Conservation (phyloP, 2,329 filamentous ascomycete species). For the Neurospora sp. region DNA sequence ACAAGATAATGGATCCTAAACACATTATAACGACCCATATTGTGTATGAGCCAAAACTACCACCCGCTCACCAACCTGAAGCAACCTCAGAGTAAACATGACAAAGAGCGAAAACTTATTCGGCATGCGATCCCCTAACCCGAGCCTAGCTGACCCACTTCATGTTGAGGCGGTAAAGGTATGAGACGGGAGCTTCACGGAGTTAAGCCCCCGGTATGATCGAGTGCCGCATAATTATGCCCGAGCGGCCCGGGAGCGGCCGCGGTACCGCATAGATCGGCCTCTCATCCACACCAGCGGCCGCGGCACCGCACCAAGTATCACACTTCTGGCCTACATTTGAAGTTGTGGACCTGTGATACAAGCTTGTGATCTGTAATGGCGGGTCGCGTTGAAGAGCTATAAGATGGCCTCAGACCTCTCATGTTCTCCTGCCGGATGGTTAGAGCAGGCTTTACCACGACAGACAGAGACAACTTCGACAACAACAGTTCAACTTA, state of each 20-base stretch:
- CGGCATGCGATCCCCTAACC: background rate
- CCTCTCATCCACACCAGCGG: background rate
- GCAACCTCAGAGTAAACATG: background rate
- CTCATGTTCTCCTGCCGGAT: background rate
- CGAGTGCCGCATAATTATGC: background rate
- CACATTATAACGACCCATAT: background rate
- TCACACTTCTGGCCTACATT: background rate
- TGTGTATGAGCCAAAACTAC: background rate
- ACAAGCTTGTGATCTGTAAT: background rate
- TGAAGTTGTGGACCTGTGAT: background rate
- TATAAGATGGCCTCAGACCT: background rate
- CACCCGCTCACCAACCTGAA: background rate
- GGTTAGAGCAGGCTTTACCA: background rate
- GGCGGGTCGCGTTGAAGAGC: background rate
- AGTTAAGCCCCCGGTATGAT: background rate
- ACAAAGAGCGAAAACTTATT: background rate
- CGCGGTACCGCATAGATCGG: background rate
- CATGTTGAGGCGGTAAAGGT: background rate
- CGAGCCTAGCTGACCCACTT: background rate
- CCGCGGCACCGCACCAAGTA: background rate
- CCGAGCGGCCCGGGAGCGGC: background rate
- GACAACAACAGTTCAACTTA: background rate
- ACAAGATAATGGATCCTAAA: background rate
- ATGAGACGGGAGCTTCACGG: background rate
- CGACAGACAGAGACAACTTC: background rate